Percentiles rank a stretch among this genome's conserved stretches.
phyloP scores from a whole-genome alignment of 345 rosid genomes.

The Eucalyptus erythrocorys region DNA sequence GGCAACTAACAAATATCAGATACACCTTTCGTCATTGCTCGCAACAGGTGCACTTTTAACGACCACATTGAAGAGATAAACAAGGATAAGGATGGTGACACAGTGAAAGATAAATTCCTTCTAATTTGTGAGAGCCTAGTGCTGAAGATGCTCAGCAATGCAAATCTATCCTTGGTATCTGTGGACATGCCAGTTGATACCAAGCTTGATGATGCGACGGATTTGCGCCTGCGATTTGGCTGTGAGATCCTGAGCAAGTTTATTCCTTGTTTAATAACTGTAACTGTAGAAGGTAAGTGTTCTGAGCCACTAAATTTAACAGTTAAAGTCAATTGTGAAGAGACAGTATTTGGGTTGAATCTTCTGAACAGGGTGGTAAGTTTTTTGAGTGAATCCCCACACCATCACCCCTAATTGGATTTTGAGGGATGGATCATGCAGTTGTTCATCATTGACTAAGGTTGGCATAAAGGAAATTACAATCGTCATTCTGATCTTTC shows the following conservation, averaged over 20 bases:
- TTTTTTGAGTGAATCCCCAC: constrained; percentile 39
- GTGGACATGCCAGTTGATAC: constrained; percentile 69
- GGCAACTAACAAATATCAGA: not conserved
- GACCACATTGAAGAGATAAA: constrained; percentile 52
- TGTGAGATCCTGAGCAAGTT: constrained; percentile 78
- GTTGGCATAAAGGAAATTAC: not conserved
- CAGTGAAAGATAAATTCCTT: constrained; percentile 52
- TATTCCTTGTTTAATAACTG: constrained; percentile 62
- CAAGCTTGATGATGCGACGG: constrained; percentile 72
- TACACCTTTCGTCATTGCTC: not conserved
- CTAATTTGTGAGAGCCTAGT: constrained; percentile 64
- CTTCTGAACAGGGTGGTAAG: constrained; percentile 68
- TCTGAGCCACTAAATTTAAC: constrained; percentile 42
- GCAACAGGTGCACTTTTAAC: constrained; percentile 53
- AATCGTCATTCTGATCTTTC: not conserved
- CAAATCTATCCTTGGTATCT: constrained; percentile 66
- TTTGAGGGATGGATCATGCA: not conserved
- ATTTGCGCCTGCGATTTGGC: constrained; percentile 69
- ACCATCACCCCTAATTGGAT: not conserved
- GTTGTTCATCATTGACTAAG: not conserved
- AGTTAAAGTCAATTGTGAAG: constrained; percentile 82
- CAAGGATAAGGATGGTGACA: constrained; percentile 24
- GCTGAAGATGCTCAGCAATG: constrained; percentile 68
- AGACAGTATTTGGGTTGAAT: constrained; percentile 87
- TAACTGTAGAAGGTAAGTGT: constrained; percentile 81